Evolutionary conservation across 2,329 filamentous ascomycete species (phyloP).

Genomic region (Cyphellophora europaea): DNA sequence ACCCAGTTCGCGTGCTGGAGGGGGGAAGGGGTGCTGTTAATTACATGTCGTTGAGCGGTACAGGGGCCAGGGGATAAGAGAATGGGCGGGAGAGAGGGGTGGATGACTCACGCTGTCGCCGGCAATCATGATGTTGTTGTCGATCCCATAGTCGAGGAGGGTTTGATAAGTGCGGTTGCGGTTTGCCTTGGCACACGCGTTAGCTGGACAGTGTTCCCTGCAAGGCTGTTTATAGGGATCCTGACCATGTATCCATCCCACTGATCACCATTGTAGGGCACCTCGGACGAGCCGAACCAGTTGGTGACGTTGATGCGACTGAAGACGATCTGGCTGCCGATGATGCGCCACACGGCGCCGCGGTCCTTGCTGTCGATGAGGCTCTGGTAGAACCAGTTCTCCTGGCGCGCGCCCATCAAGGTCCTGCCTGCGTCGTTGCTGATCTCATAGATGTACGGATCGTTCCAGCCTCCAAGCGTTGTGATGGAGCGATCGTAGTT

Average conservation of each 20-base stretch:
- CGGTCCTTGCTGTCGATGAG: slow-evolving; percentile 49
- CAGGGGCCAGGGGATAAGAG: no score
- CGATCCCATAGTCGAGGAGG: slow-evolving; percentile 58
- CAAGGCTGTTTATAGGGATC: no score
- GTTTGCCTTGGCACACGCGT: no score
- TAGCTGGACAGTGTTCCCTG: no score
- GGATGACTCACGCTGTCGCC: no score
- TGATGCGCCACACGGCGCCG: slow-evolving; percentile 60
- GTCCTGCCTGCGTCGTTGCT: slow-evolving; percentile 58
- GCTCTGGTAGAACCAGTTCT: slow-evolving; percentile 62
- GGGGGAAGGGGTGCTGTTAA: no score
- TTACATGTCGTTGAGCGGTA: no score
- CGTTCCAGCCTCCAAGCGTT: slow-evolving; percentile 46
- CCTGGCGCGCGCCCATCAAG: slow-evolving; percentile 63
- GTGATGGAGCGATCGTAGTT: slow-evolving; percentile 61
- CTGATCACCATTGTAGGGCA: slow-evolving; percentile 45
- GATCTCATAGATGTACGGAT: slow-evolving; percentile 52
- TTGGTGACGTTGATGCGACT: slow-evolving; percentile 44
- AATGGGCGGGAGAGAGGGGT: no score
- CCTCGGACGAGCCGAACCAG: slow-evolving; percentile 28
- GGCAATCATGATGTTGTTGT: slow-evolving; percentile 63
- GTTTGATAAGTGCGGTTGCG: slow-evolving; percentile 60
- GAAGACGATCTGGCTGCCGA: slow-evolving; percentile 64
- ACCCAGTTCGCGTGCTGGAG: slow-evolving; percentile 60
- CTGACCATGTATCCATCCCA: slow-evolving; percentile 60